Conservation (phyloP, 176 grass and related monocot genomes). For the Triticum dicoccoides region DNA sequence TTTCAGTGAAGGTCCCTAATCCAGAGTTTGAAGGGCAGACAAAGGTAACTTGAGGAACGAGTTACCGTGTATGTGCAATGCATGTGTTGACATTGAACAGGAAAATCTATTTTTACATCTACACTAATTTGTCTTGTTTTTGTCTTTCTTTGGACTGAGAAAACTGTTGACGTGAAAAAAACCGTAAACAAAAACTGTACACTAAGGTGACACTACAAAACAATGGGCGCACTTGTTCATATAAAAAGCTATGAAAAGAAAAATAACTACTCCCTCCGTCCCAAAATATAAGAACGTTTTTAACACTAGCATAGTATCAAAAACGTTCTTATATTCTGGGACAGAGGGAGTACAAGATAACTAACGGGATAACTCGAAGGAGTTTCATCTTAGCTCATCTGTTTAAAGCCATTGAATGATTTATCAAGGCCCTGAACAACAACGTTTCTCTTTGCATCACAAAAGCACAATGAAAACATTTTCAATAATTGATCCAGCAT, state of each 20-base stretch:
- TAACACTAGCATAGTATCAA: too few species aligned
- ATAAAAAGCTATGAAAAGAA: neutral
- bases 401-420: neutral
- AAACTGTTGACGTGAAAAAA: neutral
- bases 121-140: neutral
- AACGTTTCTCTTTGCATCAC: neutral
- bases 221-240: neutral
- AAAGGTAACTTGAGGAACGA: constrained; percentile 50
- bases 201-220: neutral
- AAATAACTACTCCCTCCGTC: neutral
- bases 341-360: neutral
- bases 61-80: neutral
- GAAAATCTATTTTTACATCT: neutral
- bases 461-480: neutral
- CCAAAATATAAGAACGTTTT: too few species aligned
- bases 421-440: neutral
- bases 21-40: constrained; percentile 99
- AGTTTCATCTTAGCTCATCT: neutral
- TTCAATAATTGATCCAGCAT: neutral
- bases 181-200: neutral
- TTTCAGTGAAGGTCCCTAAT: constrained; percentile 89
- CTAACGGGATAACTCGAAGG: neutral
- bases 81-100: neutral
- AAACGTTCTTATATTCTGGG: too few species aligned
- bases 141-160: neutral